Evolutionary conservation across 2,329 filamentous ascomycete species (phyloP).

Genomic region (Xylaria polymorpha): DNA sequence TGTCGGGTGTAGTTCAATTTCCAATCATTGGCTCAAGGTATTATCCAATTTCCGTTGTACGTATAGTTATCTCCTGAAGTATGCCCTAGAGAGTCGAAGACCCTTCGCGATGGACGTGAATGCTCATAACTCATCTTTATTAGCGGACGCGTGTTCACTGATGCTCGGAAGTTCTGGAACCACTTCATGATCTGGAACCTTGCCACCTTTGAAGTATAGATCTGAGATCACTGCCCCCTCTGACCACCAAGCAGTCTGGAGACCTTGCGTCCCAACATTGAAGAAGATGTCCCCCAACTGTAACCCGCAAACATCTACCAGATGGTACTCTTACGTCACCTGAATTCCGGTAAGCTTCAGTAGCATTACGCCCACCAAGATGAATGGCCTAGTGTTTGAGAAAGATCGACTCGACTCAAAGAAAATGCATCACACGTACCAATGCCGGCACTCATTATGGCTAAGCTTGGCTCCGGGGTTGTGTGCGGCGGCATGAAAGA

Average conservation of each 20-base stretch:
- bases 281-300: slow-evolving; percentile 22
- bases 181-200: slow-evolving; percentile 14
- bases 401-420: neutral
- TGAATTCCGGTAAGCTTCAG: neutral
- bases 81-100: no score
- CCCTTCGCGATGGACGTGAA: neutral
- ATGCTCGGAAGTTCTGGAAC: neutral
- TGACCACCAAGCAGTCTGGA: slow-evolving; percentile 23
- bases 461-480: slow-evolving; percentile 16
- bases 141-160: neutral
- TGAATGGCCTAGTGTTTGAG: neutral
- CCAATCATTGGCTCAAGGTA: no score
- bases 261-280: slow-evolving; percentile 22
- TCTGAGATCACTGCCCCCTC: slow-evolving; percentile 20
- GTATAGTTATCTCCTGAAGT: no score
- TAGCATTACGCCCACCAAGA: neutral
- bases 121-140: slow-evolving; percentile 6
- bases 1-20: no score
- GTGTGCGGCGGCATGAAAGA: slow-evolving; percentile 23
- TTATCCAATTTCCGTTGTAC: no score
- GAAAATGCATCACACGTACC: slow-evolving; percentile 16
- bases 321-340: slow-evolving; percentile 24
- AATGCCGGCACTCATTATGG: slow-evolving; percentile 26
- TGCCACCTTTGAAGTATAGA: slow-evolving; percentile 23
- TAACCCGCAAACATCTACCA: slow-evolving; percentile 21